Base-by-base conservation (phyloP, 306 rosid species). In the Cucurbita moschata region DNA sequence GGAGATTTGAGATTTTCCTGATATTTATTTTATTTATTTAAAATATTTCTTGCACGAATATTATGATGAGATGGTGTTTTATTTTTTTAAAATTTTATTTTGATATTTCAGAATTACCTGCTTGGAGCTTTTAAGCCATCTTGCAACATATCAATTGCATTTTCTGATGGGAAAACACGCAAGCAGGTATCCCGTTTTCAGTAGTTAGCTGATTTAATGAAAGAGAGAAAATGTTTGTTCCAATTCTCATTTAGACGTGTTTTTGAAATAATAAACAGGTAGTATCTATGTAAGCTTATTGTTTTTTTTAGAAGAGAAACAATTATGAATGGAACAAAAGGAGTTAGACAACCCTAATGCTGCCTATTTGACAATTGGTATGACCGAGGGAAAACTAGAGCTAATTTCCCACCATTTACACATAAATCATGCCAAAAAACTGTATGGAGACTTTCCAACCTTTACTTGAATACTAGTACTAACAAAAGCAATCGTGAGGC, bases 81-180 rank as follows among this genome's bases (percentile, higher is more conserved):
- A 11, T 12, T 67, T 44, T 26, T 30, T 12, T 67, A 0, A 47
- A 43, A 10, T n/a, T 5, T 2, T 7, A 23, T 58, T 35, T 43
- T 74, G 6, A 14, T 64, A 23, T 77, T 51, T 12, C 82, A 95
- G 99, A 95, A 95, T 86, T 95, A 88, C 86, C 82, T 95, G 75
- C 89, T 95, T 46, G 99, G 97, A 87, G 99, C 99, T 80, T 95
- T 95, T 92, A 95, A 95, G 85, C 99, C 99, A 49, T 89, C 99
- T 23, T 91, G 97, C 76, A 86, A 83, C 81, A 82, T 95, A 65
- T 79, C 96, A 70, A 83, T 95, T 78, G 75, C 97, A 53, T 88
- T 95, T 72, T 49, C 83, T 6, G 99, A 95, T 84, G 99, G 91
- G 11, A 95, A 95, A 80, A 95, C 81, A 60, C 92, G 99, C 3